Evolutionary conservation across 495 filamentous ascomycete species (phyloP), one percentile per base, ranked within the genome.

Genomic region (Penicillium malachiteum): DNA sequence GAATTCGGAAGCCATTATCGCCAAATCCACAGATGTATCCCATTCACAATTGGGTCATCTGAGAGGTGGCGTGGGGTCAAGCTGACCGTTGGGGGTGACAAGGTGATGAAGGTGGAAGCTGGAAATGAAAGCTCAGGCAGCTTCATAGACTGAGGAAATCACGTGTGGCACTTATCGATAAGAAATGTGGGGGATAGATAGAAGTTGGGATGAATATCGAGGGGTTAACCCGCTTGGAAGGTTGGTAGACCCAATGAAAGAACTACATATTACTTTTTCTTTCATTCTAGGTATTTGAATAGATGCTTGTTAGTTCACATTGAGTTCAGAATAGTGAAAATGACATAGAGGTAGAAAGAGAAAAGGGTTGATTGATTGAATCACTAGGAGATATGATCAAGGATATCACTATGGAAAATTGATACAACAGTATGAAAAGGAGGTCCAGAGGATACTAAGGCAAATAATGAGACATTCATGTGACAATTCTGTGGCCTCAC

Each of bases 1-100:
- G 69, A 94, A 93, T 59, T 87, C 79, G 56, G 78, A 71, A 12
- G 84, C 80, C 85, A 89, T 89, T 56, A 37, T 74, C 17, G 43
- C 43, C 11, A 30, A 26, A 46, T 17, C 13, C 48, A 50, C 43
- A 26, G 16, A 35, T 30, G 8, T 40, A 10, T 5, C 38, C 16
- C 46, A 49, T n/a, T 52, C 11, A 50, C 50, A 50, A 41, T 38
- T 46, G 31, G 35, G 56, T 17, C 54, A 60, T 52, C 34, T 13
- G 37, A 58, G 31, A 51, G 48, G 46, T 37, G 48, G 21, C 9
- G 48, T n/a, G 51, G 8, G 18, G 17, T 44, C 32, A 35, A 26
- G 43, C 38, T 43, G 12, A 34, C 14, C 8, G 50, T 39, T 31
- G 11, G 13, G 39, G 31, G 40, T 37, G 34, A 37, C 34, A 7